These are phyloP conservation scores for Hericium alpestre DNA, from an alignment of 768 basidiomycete genomes.

Conservation along the genomic window DNA sequence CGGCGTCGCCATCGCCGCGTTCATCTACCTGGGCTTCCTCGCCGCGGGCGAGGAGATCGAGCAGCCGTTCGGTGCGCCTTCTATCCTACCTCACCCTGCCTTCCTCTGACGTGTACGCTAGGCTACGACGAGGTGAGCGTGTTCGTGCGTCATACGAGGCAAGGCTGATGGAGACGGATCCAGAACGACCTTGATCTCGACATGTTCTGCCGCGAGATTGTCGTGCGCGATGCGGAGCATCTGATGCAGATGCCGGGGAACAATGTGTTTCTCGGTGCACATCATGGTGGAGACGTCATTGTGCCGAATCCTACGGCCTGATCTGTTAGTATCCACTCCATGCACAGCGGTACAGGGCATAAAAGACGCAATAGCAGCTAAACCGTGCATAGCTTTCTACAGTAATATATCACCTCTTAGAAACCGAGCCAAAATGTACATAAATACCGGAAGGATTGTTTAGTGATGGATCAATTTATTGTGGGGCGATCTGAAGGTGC, in stretches of 20 bases:
- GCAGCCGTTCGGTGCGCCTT: conserved; percentile 48
- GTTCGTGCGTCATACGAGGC: not conserved
- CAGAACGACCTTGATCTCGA: conserved; percentile 63
- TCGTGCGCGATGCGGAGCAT: conserved; percentile 46
- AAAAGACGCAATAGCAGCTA: too few species aligned
- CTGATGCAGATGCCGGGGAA: conserved; percentile 40
- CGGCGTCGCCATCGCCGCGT: conserved; percentile 53
- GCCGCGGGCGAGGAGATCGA: conserved; percentile 65
- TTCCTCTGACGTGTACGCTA: conserved; percentile 11
- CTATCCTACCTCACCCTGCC: not conserved
- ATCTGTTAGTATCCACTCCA: too few species aligned
- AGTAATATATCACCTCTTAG: too few species aligned
- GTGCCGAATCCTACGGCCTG: too few species aligned
- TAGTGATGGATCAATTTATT: too few species aligned
- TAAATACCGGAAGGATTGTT: too few species aligned
- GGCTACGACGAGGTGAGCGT: conserved; percentile 49
- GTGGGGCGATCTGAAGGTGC: too few species aligned
- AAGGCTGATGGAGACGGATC: not conserved
- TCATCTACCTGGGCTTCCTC: conserved; percentile 66
- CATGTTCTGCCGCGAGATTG: conserved; percentile 47
- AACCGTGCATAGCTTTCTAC: too few species aligned
- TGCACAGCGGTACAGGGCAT: too few species aligned
- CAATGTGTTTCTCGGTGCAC: conserved; percentile 36
- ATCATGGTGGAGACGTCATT: conserved; percentile 2
- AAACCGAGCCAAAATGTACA: too few species aligned